phyloP scores from a whole-genome alignment of 495 filamentous ascomycete species.

The Podospora pseudopauciseta region DNA sequence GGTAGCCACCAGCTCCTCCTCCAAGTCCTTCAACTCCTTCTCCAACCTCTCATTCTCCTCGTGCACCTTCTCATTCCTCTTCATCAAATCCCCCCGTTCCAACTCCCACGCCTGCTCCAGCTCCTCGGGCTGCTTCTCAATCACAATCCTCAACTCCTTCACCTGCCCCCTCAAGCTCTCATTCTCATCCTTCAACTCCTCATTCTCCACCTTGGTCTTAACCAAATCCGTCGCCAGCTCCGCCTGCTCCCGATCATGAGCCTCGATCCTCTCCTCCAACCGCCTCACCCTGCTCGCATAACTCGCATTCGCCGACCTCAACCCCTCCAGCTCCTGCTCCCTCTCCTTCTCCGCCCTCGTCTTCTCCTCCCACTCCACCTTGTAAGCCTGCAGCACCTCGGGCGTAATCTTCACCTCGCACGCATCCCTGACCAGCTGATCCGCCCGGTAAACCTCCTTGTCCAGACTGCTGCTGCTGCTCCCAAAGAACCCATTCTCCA shows the following conservation, averaged over 20 bases:
- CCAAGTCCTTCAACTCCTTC: slow-evolving; percentile 89
- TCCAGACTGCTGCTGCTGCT: slow-evolving; percentile 77
- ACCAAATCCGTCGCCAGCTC: slow-evolving; percentile 87
- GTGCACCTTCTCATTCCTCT: slow-evolving; percentile 88
- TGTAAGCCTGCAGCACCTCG: slow-evolving; percentile 74
- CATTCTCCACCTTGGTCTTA: slow-evolving; percentile 87
- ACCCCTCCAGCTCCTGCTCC: slow-evolving; percentile 74
- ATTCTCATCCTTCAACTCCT: slow-evolving; percentile 80
- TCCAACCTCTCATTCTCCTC: slow-evolving; percentile 87
- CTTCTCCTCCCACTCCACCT: slow-evolving; percentile 88
- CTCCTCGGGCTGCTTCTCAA: slow-evolving; percentile 84
- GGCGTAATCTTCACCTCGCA: slow-evolving; percentile 83
- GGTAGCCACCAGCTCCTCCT: slow-evolving; percentile 85
- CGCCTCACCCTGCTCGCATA: slow-evolving; percentile 69
- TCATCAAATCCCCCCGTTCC: slow-evolving; percentile 91
- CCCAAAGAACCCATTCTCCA: slow-evolving; percentile 97
- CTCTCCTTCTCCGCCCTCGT: slow-evolving; percentile 70
- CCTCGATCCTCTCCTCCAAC: slow-evolving; percentile 83
- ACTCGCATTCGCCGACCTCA: slow-evolving; percentile 60
- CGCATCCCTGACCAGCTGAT: slow-evolving; percentile 88
- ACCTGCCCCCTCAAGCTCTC: slow-evolving; percentile 82
- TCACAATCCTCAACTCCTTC: slow-evolving; percentile 72
- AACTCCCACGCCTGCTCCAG: slow-evolving; percentile 76
- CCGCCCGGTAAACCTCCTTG: slow-evolving; percentile 93
- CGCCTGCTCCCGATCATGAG: slow-evolving; percentile 90